A percentile compares a stretch with the other conserved stretches of the same genome.
Evolutionary conservation across 495 filamentous ascomycete species (phyloP).

Genomic region (Corynascus novoguineensis): DNA sequence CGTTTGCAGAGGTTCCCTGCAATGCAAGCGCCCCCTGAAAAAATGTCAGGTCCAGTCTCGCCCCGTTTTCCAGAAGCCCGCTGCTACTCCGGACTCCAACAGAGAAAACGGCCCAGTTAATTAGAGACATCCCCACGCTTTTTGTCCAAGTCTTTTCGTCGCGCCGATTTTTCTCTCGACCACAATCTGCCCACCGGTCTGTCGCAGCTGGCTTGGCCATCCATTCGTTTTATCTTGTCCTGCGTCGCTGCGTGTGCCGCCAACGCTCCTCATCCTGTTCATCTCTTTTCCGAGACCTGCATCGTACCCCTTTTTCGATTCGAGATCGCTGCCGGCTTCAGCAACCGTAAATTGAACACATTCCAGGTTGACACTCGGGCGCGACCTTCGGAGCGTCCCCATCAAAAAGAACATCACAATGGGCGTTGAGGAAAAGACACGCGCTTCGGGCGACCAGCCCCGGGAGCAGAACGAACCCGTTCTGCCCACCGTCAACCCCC

Average conservation of each 20-base stretch:
- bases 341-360: neutral
- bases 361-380: neutral
- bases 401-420: conserved; percentile 19
- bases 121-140: conserved; percentile 5
- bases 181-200: conserved; percentile 3
- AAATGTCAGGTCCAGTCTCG: conserved; percentile 15
- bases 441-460: conserved; percentile 67
- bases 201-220: conserved; percentile 33
- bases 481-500: conserved; percentile 72
- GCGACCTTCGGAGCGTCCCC: neutral
- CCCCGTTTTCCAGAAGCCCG: conserved; percentile 7
- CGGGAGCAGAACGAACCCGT: conserved; percentile 55
- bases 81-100: neutral
- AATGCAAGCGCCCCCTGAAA: conserved; percentile 2
- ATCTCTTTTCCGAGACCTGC: conserved; percentile 6
- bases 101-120: conserved; percentile 8
- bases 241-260: conserved; percentile 16
- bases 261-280: conserved; percentile 10
- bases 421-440: conserved; percentile 67
- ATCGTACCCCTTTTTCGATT: conserved; percentile 5
- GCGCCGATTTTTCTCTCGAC: conserved; percentile 8
- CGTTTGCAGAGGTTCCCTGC: conserved; percentile 1
- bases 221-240: conserved; percentile 28
- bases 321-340: conserved; percentile 8
- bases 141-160: neutral